Base-by-base conservation (phyloP, 176 grass and related monocot genomes). In the Hordeum marinum region DNA sequence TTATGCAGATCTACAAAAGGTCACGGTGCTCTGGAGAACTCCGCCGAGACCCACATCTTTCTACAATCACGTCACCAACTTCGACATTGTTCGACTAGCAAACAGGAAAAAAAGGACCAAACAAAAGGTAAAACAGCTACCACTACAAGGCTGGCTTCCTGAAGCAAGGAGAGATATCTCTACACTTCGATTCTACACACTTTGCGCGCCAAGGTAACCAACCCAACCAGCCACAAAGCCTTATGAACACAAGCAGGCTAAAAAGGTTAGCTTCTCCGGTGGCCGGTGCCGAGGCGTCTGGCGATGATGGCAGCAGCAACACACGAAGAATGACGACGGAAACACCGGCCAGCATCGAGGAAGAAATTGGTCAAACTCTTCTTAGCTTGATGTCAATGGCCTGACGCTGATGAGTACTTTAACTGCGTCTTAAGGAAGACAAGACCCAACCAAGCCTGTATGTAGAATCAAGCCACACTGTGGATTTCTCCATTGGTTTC, bases 191-290 rank as follows among this genome's bases (percentile, higher is more conserved):
- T 11, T 15, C 31, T 21, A 54, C 45, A 32, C 75, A 83, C 27
- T 85, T 81, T 85, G 36, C 75, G 77, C 70, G 82, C 63, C 72
- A 68, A 77, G 79, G 72, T 54, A 57, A 21, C 41, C 60, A 20
- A 55, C 52, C 50, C 52, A 55, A 57, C 54, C 5, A 50, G 14
- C 14, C 54, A 81, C 41, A 66, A 76, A 61, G 69, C 68, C 80
- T 60, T 80, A 83, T 80, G 11, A 90, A 73, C 75, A 83, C 27
- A 67, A 67, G 74, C 64, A 27, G 40, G 2, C 12, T 8, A 64
- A 7, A 64, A 79, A 68, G 70, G 77, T 87, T 75, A 69, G 81
- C 39, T 68, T 68, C 60, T 77, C 67, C 60, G 1, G 80, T n/a
- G 6, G 75, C 32, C 60, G 4, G 21, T 4, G 15, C 6, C 15